Evolutionary conservation across 2,329 filamentous ascomycete genomes (phyloP).

Genomic region (Acrodontium crateriforme): DNA sequence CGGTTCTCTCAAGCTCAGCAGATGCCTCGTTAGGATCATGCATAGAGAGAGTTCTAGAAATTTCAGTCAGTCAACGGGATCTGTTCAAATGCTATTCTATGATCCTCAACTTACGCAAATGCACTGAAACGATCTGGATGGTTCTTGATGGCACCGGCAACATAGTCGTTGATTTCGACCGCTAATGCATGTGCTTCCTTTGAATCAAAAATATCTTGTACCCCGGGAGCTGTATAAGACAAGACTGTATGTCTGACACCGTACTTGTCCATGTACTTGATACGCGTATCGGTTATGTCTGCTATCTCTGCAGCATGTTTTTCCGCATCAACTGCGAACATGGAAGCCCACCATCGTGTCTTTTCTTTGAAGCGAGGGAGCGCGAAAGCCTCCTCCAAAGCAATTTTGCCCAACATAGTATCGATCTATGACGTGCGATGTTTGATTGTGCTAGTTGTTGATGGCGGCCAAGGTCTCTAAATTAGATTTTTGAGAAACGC

Average conservation of each 20-base stretch:
- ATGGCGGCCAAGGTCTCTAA: too few species aligned
- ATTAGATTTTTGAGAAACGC: too few species aligned
- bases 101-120: conserved; percentile 27
- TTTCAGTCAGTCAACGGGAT: too few species aligned
- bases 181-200: conserved; percentile 31
- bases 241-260: conserved; percentile 36
- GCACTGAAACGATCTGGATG: conserved; percentile 31
- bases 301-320: conserved; percentile 44
- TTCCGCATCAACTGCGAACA: conserved; percentile 46
- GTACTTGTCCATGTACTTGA: conserved; percentile 31
- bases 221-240: conserved; percentile 35
- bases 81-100: too few species aligned
- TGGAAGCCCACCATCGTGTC: conserved; percentile 46
- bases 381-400: conserved; percentile 49
- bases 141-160: conserved; percentile 29
- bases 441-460: not conserved
- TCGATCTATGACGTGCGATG: not conserved
- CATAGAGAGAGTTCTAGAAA: conserved; percentile 23
- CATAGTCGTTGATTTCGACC: conserved; percentile 34
- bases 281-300: conserved; percentile 30
- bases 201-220: conserved; percentile 34
- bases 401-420: conserved; percentile 40
- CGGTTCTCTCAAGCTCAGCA: conserved; percentile 38
- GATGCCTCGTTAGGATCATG: conserved; percentile 39
- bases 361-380: conserved; percentile 45